phyloP scores from a whole-genome alignment of 2,329 filamentous ascomycete species.

The Pseudogymnoascus sp. region DNA sequence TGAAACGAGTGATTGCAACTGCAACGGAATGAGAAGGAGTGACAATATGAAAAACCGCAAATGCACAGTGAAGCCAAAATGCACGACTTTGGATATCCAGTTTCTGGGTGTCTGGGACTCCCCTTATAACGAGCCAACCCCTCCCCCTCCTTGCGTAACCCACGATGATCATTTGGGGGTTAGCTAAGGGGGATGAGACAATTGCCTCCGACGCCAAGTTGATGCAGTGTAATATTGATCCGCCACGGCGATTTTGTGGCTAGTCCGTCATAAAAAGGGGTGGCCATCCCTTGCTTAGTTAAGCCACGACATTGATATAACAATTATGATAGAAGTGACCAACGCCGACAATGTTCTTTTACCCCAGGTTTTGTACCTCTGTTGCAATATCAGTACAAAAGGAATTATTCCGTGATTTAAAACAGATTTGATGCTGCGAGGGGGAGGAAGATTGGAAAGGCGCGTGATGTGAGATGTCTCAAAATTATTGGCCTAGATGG shows the following conservation, averaged over 20 bases:
- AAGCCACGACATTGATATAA: background rate
- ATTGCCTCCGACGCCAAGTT: background rate
- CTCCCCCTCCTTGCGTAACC: conserved; percentile 1
- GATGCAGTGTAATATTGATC: background rate
- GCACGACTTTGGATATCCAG: background rate
- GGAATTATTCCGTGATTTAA: background rate
- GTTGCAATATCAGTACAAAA: background rate
- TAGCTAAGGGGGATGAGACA: background rate
- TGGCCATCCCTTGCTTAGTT: background rate
- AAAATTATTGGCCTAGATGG: background rate
- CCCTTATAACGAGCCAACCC: background rate
- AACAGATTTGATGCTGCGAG: background rate
- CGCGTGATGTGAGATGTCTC: background rate
- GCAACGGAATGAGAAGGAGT: background rate
- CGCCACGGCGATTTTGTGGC: background rate
- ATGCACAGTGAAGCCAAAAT: background rate
- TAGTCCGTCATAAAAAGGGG: background rate
- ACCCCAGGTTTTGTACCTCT: background rate
- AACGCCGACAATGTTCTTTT: background rate
- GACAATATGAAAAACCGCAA: background rate
- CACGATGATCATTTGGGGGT: background rate
- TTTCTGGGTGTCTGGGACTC: background rate
- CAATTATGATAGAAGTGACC: background rate
- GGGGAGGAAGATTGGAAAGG: background rate
- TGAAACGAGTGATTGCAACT: too few species aligned